Evolutionary conservation across 306 rosid genomes (phyloP).

Genomic region (Rosa multiflora): DNA sequence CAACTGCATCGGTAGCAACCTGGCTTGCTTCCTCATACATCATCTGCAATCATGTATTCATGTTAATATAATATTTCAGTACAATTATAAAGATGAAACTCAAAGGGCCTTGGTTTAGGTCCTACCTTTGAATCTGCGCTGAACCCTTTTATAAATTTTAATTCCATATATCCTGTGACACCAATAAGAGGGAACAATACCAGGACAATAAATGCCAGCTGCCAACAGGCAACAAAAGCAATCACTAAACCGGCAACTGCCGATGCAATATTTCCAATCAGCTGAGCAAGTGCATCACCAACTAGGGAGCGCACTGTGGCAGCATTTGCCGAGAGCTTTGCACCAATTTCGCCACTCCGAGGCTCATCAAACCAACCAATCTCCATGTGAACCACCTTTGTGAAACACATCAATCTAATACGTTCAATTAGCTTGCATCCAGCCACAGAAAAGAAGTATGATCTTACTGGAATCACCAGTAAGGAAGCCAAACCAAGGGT

Average conservation of each 20-base stretch:
- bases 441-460: neutral
- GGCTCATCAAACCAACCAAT: neutral
- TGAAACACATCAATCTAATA: neutral
- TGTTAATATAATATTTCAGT: conserved; percentile 24
- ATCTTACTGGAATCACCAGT: neutral
- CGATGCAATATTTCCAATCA: conserved; percentile 53
- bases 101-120: conserved; percentile 53
- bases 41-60: conserved; percentile 44
- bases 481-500: neutral
- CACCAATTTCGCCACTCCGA: conserved; percentile 52
- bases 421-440: neutral
- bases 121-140: conserved; percentile 74
- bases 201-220: conserved; percentile 60
- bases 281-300: conserved; percentile 62
- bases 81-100: neutral
- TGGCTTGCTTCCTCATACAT: neutral
- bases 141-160: conserved; percentile 27
- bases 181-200: conserved; percentile 65
- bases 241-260: conserved; percentile 63
- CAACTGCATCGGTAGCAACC: neutral
- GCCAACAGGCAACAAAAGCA: conserved; percentile 69
- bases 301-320: conserved; percentile 73
- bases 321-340: conserved; percentile 81
- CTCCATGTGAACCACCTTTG: neutral
- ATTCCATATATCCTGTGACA: conserved; percentile 56